Evolutionary conservation across 371 early-diverging fungal species (phyloP).

Genomic region (Mucor racemosus): DNA sequence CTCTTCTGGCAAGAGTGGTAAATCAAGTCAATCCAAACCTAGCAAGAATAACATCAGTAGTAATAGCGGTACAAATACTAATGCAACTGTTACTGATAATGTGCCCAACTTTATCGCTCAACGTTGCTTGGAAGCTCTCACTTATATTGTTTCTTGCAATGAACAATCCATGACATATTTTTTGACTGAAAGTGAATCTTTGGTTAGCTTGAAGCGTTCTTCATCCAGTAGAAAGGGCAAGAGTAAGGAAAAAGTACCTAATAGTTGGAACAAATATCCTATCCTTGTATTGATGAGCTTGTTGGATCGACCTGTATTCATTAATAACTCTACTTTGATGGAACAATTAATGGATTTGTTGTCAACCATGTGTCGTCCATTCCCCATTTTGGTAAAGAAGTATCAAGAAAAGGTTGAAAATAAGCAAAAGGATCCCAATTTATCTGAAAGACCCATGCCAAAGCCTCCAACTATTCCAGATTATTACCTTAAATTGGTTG

Average conservation of each 20-base stretch:
- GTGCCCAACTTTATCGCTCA: slow-evolving; percentile 87
- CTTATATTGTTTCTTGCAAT: slow-evolving; percentile 72
- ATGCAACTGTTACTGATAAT: slow-evolving; percentile 38
- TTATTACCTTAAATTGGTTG: slow-evolving; percentile 73
- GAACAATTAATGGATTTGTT: slow-evolving; percentile 85
- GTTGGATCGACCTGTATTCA: slow-evolving; percentile 74
- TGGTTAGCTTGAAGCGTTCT: slow-evolving; percentile 52
- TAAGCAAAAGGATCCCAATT: slow-evolving; percentile 40
- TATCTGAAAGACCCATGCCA: slow-evolving; percentile 36
- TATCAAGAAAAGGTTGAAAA: slow-evolving; percentile 27
- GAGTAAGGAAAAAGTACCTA: slow-evolving; percentile 60
- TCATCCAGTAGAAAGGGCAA: slow-evolving; percentile 67
- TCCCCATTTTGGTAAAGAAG: slow-evolving; percentile 49
- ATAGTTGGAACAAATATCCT: slow-evolving; percentile 75
- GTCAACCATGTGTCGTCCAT: slow-evolving; percentile 64
- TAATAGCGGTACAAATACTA: too few relatives aligned
- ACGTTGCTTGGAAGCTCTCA: slow-evolving; percentile 85
- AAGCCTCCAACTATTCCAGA: slow-evolving; percentile 75
- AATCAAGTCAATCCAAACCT: slow-evolving; percentile 13
- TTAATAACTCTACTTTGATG: slow-evolving; percentile 71
- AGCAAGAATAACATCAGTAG: slow-evolving; percentile 3
- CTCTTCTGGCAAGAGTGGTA: slow-evolving; percentile 60
- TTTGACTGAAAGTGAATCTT: slow-evolving; percentile 73
- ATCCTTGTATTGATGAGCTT: slow-evolving; percentile 78
- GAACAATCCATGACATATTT: slow-evolving; percentile 73